phyloP scores from a whole-genome alignment of 1,284 basidiomycete species.

The Heterobasidion occidentale region DNA sequence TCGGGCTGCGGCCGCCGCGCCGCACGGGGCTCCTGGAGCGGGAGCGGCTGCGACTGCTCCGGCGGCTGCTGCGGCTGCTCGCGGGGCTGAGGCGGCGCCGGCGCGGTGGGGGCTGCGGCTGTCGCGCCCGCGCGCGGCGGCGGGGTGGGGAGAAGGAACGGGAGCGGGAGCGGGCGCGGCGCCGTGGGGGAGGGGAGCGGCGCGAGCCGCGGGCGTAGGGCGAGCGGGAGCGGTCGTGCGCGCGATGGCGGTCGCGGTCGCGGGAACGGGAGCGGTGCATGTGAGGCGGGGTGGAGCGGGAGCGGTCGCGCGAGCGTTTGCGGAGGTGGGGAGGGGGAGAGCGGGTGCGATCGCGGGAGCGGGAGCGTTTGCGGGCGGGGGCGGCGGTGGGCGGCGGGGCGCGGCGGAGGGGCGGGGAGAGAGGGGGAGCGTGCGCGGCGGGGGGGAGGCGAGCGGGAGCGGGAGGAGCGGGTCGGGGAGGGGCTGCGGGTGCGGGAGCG shows the following conservation, averaged over 20 bases:
- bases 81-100: constrained; percentile 42
- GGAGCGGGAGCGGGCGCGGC: constrained; percentile 21
- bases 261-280: constrained; percentile 26
- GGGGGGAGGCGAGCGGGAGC: constrained; percentile 13
- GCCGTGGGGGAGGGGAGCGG: constrained; percentile 30
- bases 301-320: constrained; percentile 12
- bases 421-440: constrained; percentile 18
- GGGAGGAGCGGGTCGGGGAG: constrained; percentile 5
- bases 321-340: constrained; percentile 16
- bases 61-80: constrained; percentile 35
- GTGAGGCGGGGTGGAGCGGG: constrained; percentile 35
- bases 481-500: constrained; percentile 1
- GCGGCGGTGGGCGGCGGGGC: too few species aligned
- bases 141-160: constrained; percentile 38
- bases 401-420: too few species aligned
- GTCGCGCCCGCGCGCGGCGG: constrained; percentile 29
- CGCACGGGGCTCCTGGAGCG: not conserved
- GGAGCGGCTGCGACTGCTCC: constrained; percentile 15
- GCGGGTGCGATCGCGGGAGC: constrained; percentile 11
- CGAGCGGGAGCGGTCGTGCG: constrained; percentile 31
- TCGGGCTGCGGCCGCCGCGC: not conserved
- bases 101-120: constrained; percentile 53
- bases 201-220: constrained; percentile 24
- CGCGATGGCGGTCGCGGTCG: constrained; percentile 29
- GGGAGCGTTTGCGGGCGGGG: constrained; percentile 13